Percentiles rank a stretch among this genome's conserved stretches.
Evolutionary conservation across 129 eudicot species (phyloP).

Genomic region (Scalesia atractyloides): DNA sequence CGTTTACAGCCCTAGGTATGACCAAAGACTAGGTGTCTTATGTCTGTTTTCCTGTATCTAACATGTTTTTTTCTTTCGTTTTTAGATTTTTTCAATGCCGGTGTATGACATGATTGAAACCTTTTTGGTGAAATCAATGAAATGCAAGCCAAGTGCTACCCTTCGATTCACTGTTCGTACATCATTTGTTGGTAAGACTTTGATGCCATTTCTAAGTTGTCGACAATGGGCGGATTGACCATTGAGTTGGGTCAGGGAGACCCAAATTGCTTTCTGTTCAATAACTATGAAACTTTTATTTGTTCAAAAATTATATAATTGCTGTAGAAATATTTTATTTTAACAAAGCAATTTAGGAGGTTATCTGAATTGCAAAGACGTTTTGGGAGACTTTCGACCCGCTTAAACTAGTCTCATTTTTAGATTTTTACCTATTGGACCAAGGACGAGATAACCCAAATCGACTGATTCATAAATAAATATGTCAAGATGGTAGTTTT

Average conservation of each 20-base stretch:
- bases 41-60: neutral
- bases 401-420: neutral
- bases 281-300: neutral
- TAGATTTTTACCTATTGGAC: neutral
- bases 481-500: neutral
- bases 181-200: slow-evolving; percentile 57
- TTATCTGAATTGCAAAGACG: neutral
- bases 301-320: neutral
- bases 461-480: neutral
- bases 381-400: neutral
- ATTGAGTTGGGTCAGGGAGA: neutral
- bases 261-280: neutral
- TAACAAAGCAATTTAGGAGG: neutral
- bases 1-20: too few relatives aligned
- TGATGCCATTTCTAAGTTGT: neutral
- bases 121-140: slow-evolving; percentile 50
- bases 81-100: slow-evolving; percentile 76
- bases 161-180: slow-evolving; percentile 69
- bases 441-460: neutral
- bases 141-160: slow-evolving; percentile 40
- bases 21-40: neutral
- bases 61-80: neutral
- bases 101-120: slow-evolving; percentile 84
- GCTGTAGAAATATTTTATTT: neutral
- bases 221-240: neutral